phyloP scores from a whole-genome alignment of 140 eudicot genomes.

The Cichorium intybus region DNA sequence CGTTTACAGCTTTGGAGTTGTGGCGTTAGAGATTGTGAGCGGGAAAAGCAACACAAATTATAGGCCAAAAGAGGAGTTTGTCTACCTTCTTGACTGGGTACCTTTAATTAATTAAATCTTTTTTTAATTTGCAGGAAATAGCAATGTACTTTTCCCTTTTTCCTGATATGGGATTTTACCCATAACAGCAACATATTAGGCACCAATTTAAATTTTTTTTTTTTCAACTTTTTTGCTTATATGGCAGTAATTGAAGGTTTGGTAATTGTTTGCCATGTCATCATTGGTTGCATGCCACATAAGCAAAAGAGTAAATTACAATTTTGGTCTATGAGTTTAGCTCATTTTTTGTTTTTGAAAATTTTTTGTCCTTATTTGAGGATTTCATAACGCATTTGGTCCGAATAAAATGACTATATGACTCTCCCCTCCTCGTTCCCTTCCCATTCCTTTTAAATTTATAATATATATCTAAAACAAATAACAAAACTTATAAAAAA shows the following conservation, averaged over 20 bases:
- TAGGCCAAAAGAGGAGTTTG: slow-evolving; percentile 42
- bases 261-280: too few species aligned
- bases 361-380: not conserved
- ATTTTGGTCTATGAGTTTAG: too few species aligned
- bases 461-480: too few species aligned
- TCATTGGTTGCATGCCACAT: too few species aligned
- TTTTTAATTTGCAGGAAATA: not conserved
- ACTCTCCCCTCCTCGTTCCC: too few species aligned
- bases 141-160: not conserved
- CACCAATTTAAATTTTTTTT: not conserved
- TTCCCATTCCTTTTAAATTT: too few species aligned
- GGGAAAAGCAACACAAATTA: slow-evolving; percentile 56
- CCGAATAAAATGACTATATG: not conserved
- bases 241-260: not conserved
- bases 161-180: not conserved
- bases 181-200: not conserved
- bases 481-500: too few species aligned
- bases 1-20: slow-evolving; percentile 80
- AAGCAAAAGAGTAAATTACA: too few species aligned
- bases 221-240: not conserved
- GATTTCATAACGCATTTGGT: not conserved
- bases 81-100: slow-evolving; percentile 79
- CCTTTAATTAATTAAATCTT: slow-evolving; percentile 12
- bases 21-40: slow-evolving; percentile 59
- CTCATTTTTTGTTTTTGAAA: too few species aligned